Percentiles rank a stretch among this genome's conserved stretches.
phyloP scores from a whole-genome alignment of 192 early-diverging fungal genomes.

The Gonapodya sp. region DNA sequence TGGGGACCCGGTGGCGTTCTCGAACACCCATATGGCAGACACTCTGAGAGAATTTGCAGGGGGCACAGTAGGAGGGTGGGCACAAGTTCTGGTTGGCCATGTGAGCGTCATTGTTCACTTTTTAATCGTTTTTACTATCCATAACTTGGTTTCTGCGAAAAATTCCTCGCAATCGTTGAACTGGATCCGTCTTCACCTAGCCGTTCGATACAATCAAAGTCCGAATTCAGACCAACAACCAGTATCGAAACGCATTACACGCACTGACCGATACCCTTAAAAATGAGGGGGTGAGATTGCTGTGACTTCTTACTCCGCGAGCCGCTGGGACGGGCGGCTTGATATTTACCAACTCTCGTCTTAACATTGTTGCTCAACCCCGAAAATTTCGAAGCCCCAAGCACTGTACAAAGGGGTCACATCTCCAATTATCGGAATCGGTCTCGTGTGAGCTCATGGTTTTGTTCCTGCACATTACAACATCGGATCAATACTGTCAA shows the following conservation, averaged over 20 bases:
- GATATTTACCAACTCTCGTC: too few relatives aligned
- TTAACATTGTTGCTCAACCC: too few relatives aligned
- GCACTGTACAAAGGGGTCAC: conserved; percentile 63
- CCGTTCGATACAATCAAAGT: conserved; percentile 25
- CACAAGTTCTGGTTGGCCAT: conserved; percentile 59
- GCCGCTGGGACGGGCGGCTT: not conserved
- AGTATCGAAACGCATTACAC: conserved; percentile 49
- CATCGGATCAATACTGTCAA: not conserved
- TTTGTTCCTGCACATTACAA: not conserved
- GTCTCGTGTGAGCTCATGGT: conserved; percentile 46
- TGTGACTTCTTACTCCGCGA: not conserved
- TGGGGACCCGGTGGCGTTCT: too few relatives aligned
- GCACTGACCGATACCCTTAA: conserved; percentile 38
- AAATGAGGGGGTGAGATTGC: conserved; percentile 44
- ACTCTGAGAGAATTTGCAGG: not conserved
- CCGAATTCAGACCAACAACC: conserved; percentile 50
- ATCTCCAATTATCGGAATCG: conserved; percentile 60
- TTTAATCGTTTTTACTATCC: conserved; percentile 18
- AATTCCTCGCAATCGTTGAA: not conserved
- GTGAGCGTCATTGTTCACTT: conserved; percentile 60
- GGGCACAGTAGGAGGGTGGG: conserved; percentile 59
- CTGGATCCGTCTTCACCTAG: not conserved
- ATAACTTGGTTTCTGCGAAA: not conserved
- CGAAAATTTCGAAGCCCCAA: conserved; percentile 33
- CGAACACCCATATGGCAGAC: not conserved